Percentiles rank a stretch among this genome's conserved stretches.
Evolutionary conservation across 139 green algal genomes (phyloP).

Genomic region (Chlorella sp.): DNA sequence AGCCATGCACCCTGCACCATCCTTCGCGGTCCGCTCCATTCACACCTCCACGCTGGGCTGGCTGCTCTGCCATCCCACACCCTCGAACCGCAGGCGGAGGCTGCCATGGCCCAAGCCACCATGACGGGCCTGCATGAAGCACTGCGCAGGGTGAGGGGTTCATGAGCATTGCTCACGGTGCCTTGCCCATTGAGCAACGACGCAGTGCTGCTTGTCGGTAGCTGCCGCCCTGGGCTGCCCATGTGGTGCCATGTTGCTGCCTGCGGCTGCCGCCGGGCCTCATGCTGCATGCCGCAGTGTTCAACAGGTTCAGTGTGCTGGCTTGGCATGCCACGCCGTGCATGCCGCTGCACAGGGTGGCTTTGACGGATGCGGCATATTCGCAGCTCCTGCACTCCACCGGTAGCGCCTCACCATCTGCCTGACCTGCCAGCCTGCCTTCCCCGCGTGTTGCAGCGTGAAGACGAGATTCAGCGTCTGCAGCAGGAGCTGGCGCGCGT

Average conservation of each 20-base stretch:
- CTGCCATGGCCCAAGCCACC: slow-evolving; percentile 9
- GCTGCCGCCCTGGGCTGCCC: too few relatives aligned
- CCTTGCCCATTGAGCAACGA: too few relatives aligned
- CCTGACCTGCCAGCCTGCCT: neutral
- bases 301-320: neutral
- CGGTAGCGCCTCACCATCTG: neutral
- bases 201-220: too few relatives aligned
- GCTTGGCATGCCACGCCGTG: neutral
- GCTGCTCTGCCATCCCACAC: neutral
- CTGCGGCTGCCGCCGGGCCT: neutral
- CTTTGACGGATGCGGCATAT: too few relatives aligned
- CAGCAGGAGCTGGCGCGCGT: slow-evolving; percentile 2
- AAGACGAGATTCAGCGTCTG: slow-evolving; percentile 10
- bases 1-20: too few relatives aligned
- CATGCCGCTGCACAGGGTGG: too few relatives aligned
- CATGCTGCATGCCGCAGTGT: neutral
- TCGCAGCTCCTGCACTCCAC: neutral
- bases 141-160: slow-evolving; percentile 25
- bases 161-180: too few relatives aligned
- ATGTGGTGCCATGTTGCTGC: neutral
- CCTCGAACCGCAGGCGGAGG: neutral
- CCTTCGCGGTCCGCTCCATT: neutral
- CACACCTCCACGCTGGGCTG: neutral
- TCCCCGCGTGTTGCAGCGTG: neutral
- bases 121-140: slow-evolving; percentile 22